phyloP scores from a whole-genome alignment of 169 alveolate species.

The Plasmodium knowlesi region DNA sequence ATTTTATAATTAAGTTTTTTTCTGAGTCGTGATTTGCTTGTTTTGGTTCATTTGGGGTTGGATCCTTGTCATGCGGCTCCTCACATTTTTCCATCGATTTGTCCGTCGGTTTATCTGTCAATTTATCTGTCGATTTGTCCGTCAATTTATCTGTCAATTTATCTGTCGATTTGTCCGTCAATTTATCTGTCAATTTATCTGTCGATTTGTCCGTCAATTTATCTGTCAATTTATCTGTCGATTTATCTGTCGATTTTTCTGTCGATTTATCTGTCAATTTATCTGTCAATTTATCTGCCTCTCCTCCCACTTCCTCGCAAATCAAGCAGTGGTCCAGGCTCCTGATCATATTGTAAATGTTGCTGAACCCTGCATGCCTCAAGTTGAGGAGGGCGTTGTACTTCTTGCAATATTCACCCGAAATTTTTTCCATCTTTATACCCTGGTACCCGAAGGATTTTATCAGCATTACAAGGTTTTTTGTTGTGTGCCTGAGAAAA shows the following conservation, averaged over 20 bases:
- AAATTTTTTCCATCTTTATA: constrained; percentile 34
- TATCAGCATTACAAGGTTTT: constrained; percentile 15
- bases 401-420: constrained; percentile 67
- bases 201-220: neutral
- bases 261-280: too few species aligned
- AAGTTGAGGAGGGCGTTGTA: constrained; percentile 46
- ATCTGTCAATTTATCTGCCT: neutral
- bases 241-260: neutral
- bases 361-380: constrained; percentile 53
- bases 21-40: neutral
- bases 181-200: neutral
- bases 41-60: neutral
- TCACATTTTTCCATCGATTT: neutral
- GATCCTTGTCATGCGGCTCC: neutral
- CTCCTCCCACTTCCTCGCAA: constrained; percentile 9
- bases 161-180: too few species aligned
- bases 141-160: too few species aligned
- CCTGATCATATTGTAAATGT: constrained; percentile 27
- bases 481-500: constrained; percentile 29
- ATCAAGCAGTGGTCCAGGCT: constrained; percentile 40
- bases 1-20: constrained; percentile 41
- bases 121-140: too few species aligned
- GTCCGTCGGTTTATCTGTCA: too few species aligned
- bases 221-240: neutral
- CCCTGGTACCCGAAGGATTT: constrained; percentile 65